Base-by-base conservation (phyloP, 2,329 filamentous ascomycete species). In the Penicillium griseofulvum region DNA sequence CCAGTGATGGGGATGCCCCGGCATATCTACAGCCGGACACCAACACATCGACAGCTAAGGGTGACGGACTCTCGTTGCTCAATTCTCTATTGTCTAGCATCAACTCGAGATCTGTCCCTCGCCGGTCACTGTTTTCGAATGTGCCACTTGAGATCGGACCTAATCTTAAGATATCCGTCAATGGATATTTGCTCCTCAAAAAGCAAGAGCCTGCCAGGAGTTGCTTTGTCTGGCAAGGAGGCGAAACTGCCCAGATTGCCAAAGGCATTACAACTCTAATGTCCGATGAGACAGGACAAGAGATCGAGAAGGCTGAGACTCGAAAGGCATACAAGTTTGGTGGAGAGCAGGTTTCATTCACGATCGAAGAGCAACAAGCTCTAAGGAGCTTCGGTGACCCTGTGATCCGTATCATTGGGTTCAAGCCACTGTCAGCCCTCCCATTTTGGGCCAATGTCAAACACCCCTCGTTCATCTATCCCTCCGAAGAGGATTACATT, bases 261-360 rank as follows among this genome's bases (percentile, higher is more conserved):
- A 80, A 83, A 12, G 86, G 89, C 1, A 83, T 88, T 64, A 94
- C 90, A 0, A 87, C 85, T 1, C 84, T 87, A 54, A 81, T 92
- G 52, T 87, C 90, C 4, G 89, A 91, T 57, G 90, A 95, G 63
- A 91, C 86, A 17, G 84, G 87, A 2, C 82, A 87, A 36, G 84
- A 85, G 0, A 85, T 97, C 0, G 87, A 95, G 59, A 92, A 92
- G 64, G 77, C 76, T 3, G 91, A 97, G 66, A 83, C 95, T 19
- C 88, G 88, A 56, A 97, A 94, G 73, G 94, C 93, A 0, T 99
- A 94, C 79, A 97, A 94, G 66, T 97, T 97, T 68, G 94, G 93
- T 12, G 92, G 91, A 37, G 90, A 96, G 62, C 91, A 91, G 45
- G 85, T 99, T 44, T 83, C 88, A 46, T 99, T 99, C 71, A 87